A percentile compares a stretch with the other conserved stretches of the same genome.
Evolutionary conservation across 2,329 filamentous ascomycete genomes (phyloP).

Genomic region (Botrytis elliptica): DNA sequence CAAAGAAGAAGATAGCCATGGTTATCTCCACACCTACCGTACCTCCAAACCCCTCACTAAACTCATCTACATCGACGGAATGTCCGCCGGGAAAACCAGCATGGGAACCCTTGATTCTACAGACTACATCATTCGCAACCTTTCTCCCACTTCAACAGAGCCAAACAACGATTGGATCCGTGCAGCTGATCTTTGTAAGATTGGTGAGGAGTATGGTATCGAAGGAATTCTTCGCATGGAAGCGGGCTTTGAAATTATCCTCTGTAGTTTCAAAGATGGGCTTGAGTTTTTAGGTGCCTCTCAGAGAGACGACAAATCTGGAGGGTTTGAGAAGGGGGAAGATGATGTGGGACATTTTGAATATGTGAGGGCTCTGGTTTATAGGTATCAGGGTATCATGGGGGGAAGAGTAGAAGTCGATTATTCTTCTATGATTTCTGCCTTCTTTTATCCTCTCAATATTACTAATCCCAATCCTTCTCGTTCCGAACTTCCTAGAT

Average conservation of each 20-base stretch:
- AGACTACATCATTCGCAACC: slow-evolving; percentile 53
- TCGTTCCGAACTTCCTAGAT: slow-evolving; percentile 30
- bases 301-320: slow-evolving; percentile 23
- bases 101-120: slow-evolving; percentile 69
- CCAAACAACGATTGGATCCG: slow-evolving; percentile 51
- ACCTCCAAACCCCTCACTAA: slow-evolving; percentile 53
- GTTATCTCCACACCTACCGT: slow-evolving; percentile 67
- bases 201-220: slow-evolving; percentile 55
- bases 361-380: slow-evolving; percentile 44
- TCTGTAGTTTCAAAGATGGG: slow-evolving; percentile 57
- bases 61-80: slow-evolving; percentile 70
- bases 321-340: not conserved
- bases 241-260: slow-evolving; percentile 67
- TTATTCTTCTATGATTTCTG: slow-evolving; percentile 37
- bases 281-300: slow-evolving; percentile 32
- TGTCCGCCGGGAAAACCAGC: slow-evolving; percentile 62
- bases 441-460: slow-evolving; percentile 36
- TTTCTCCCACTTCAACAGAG: not conserved
- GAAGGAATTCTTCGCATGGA: slow-evolving; percentile 68
- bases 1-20: slow-evolving; percentile 35
- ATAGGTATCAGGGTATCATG: slow-evolving; percentile 47
- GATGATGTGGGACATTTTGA: slow-evolving; percentile 27
- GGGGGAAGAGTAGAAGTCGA: slow-evolving; percentile 37
- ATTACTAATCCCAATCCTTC: slow-evolving; percentile 33
- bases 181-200: slow-evolving; percentile 54